Percentiles rank a stretch among this genome's conserved stretches.
Evolutionary conservation across 345 rosid species (phyloP).

Genomic region (Draba incana): DNA sequence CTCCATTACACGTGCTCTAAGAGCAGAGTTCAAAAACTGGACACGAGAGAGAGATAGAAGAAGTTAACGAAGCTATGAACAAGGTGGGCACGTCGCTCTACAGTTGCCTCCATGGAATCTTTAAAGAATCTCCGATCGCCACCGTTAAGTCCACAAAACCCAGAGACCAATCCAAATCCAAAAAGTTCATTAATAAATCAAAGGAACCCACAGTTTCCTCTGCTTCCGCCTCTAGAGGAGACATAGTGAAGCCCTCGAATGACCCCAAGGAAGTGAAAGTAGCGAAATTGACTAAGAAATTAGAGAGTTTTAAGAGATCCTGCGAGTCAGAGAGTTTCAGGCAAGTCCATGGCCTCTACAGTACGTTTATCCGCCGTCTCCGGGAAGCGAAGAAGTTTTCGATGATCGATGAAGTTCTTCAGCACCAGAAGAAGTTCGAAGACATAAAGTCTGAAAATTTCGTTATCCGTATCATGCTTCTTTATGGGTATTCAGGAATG

Average conservation of each 20-base stretch:
- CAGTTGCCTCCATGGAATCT: conserved; percentile 49
- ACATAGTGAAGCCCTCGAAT: conserved; percentile 14
- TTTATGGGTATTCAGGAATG: conserved; percentile 69
- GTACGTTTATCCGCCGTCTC: conserved; percentile 61
- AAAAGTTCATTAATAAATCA: conserved; percentile 29
- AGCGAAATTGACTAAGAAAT: conserved; percentile 48
- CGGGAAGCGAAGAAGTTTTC: conserved; percentile 49
- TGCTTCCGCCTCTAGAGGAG: neutral
- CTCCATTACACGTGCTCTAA: too few relatives aligned
- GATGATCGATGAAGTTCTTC: conserved; percentile 62
- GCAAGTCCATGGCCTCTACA: conserved; percentile 48
- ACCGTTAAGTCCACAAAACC: conserved; percentile 22
- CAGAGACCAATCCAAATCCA: conserved; percentile 30
- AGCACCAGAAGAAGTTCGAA: conserved; percentile 70
- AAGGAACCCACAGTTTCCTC: conserved; percentile 7
- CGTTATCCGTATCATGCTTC: conserved; percentile 48
- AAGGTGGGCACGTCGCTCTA: conserved; percentile 40
- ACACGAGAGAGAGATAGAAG: too few relatives aligned
- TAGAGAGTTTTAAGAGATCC: conserved; percentile 61
- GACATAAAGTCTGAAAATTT: conserved; percentile 66
- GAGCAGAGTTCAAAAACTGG: too few relatives aligned
- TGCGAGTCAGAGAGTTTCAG: conserved; percentile 62
- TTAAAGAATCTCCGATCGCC: conserved; percentile 36
- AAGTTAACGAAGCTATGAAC: conserved; percentile 46
- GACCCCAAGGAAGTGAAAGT: conserved; percentile 43